Percentiles rank a stretch among this genome's conserved stretches.
phyloP scores from a whole-genome alignment of 495 filamentous ascomycete genomes.

The Xylaria grammica region DNA sequence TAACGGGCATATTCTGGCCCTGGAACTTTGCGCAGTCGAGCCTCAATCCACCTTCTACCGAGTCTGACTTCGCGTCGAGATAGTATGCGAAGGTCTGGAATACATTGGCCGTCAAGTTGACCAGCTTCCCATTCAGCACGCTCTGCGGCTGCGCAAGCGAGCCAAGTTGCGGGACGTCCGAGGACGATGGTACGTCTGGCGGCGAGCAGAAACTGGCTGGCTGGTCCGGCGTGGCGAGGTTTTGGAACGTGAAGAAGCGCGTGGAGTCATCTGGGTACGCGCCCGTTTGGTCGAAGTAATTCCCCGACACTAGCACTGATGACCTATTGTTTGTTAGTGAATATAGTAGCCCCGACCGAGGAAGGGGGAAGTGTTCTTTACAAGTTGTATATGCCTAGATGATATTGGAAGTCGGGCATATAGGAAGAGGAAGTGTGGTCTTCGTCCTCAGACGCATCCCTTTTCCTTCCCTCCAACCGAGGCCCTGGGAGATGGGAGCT shows the following conservation, averaged over 20 bases:
- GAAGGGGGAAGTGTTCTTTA: background rate
- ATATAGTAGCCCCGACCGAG: too few relatives aligned
- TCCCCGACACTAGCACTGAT: constrained; percentile 27
- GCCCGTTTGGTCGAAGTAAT: constrained; percentile 23
- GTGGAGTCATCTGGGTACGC: constrained; percentile 17
- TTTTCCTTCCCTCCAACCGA: too few relatives aligned
- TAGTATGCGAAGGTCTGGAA: constrained; percentile 16
- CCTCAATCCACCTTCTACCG: background rate
- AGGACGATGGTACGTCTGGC: background rate
- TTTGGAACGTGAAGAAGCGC: constrained; percentile 23
- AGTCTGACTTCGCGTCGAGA: background rate
- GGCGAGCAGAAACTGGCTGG: constrained; percentile 19
- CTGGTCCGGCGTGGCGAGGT: constrained; percentile 7
- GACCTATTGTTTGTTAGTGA: background rate
- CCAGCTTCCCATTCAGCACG: background rate
- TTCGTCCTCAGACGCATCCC: background rate
- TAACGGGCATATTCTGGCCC: background rate
- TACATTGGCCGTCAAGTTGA: background rate
- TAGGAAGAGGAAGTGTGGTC: background rate
- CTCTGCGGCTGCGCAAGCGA: background rate
- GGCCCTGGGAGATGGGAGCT: too few relatives aligned
- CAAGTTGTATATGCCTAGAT: constrained; percentile 30
- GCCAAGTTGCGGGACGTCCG: background rate
- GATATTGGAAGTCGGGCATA: constrained; percentile 24
- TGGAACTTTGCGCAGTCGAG: background rate